Evolutionary conservation across 345 rosid species (phyloP).

Genomic region (Microcos paniculata): DNA sequence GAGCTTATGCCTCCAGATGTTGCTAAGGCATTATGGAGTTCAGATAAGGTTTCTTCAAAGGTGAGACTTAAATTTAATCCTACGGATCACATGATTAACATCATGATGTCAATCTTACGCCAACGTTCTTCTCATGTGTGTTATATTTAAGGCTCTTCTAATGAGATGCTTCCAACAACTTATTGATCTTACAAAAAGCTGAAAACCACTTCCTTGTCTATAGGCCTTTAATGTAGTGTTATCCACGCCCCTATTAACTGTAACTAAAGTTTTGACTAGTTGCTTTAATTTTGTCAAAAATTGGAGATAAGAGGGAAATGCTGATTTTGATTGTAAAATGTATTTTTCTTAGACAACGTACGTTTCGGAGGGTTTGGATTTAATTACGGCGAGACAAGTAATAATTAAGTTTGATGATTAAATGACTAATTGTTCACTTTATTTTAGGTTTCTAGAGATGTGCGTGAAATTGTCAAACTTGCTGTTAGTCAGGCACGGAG

Average conservation of each 20-base stretch:
- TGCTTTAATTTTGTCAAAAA: background rate
- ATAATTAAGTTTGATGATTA: background rate
- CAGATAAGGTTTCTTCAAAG: constrained; percentile 79
- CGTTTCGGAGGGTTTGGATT: background rate
- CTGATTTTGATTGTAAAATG: background rate
- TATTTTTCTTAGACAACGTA: background rate
- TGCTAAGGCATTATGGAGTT: constrained; percentile 79
- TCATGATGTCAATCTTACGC: background rate
- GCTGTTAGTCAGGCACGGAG: constrained; percentile 78
- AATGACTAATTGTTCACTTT: constrained; percentile 2
- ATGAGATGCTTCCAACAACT: background rate
- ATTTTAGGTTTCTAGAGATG: constrained; percentile 69
- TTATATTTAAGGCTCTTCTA: background rate
- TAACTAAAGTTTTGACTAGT: background rate
- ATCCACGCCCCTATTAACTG: background rate
- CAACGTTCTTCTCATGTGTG: background rate
- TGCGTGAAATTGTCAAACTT: constrained; percentile 83
- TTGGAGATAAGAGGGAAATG: background rate
- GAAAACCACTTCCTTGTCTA: background rate
- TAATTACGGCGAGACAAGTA: background rate
- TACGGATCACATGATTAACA: constrained; percentile 7
- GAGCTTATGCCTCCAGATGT: constrained; percentile 94
- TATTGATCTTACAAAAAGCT: background rate
- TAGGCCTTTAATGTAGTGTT: background rate
- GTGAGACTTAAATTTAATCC: constrained; percentile 34